Percentiles rank a stretch among this genome's conserved stretches.
phyloP scores from a whole-genome alignment of 352 stramenopile species.

The Globisporangium emineosum region DNA sequence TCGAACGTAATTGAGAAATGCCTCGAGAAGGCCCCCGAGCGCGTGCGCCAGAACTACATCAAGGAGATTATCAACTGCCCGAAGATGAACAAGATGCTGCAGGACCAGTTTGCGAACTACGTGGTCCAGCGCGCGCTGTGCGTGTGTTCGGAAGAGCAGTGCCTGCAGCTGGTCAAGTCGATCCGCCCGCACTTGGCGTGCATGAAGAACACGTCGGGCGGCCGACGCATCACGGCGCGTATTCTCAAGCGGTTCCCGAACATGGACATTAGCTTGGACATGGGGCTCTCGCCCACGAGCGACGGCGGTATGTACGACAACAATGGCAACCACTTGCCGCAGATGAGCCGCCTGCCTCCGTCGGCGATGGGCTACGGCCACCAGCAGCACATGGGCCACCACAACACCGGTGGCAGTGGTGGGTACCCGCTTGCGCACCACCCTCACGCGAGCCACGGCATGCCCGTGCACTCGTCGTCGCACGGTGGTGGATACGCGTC shows the following conservation, averaged over 20 bases:
- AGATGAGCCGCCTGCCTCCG: constrained; percentile 12
- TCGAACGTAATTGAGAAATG: constrained; percentile 99
- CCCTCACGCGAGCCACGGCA: background rate
- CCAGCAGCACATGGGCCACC: constrained; percentile 7
- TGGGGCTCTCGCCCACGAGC: constrained; percentile 32
- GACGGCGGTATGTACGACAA: constrained; percentile 34
- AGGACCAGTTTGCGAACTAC: constrained; percentile 99
- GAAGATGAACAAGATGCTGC: constrained; percentile 93
- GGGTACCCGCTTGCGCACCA: constrained; percentile 8
- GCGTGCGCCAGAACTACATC: constrained; percentile 72
- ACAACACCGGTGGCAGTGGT: background rate
- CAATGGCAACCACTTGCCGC: constrained; percentile 13
- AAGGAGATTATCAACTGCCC: constrained; percentile 70
- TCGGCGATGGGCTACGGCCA: constrained; percentile 8
- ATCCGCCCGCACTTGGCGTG: constrained; percentile 94
- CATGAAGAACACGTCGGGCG: constrained; percentile 95
- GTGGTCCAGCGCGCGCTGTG: constrained; percentile 96
- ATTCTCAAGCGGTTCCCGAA: constrained; percentile 97
- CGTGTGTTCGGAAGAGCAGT: constrained; percentile 93
- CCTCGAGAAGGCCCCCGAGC: constrained; percentile 90
- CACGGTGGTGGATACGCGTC: constrained; percentile 17
- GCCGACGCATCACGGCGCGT: constrained; percentile 93
- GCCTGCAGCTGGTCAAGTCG: constrained; percentile 91
- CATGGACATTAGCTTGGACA: constrained; percentile 88
- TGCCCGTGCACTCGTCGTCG: too few species aligned